These are phyloP conservation scores for Bryoglossum gracile DNA, from an alignment of 495 filamentous ascomycete genomes.

Conservation along the genomic window DNA sequence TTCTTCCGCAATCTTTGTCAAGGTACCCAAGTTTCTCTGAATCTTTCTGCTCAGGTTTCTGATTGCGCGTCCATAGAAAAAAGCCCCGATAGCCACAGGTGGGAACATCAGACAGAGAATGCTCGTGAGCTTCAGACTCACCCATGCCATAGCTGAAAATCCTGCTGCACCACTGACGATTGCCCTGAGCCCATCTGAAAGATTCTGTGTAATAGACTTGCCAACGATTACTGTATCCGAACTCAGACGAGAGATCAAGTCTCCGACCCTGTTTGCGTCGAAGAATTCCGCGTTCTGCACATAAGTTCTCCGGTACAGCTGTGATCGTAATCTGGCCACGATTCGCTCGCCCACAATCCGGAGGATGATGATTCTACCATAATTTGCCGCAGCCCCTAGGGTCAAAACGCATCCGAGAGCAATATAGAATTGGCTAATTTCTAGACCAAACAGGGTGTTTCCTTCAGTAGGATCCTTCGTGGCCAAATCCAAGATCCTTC, in stretches of 20 bases:
- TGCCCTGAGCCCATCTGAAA: slow-evolving; percentile 87
- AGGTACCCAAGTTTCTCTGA: slow-evolving; percentile 81
- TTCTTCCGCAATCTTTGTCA: slow-evolving; percentile 97
- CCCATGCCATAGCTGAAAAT: slow-evolving; percentile 84
- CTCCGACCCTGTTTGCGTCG: slow-evolving; percentile 93
- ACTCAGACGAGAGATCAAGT: slow-evolving; percentile 88
- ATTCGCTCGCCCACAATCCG: slow-evolving; percentile 94
- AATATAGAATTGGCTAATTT: slow-evolving; percentile 68
- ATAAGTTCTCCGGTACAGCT: slow-evolving; percentile 84
- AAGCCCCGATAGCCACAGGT: slow-evolving; percentile 82
- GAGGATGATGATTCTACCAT: slow-evolving; percentile 85
- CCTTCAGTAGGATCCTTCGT: slow-evolving; percentile 49
- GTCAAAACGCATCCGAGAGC: slow-evolving; percentile 62
- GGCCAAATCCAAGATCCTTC: slow-evolving; percentile 86
- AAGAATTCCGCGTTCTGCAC: slow-evolving; percentile 98
- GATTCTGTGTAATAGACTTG: slow-evolving; percentile 96
- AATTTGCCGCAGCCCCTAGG: slow-evolving; percentile 78
- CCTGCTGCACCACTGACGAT: slow-evolving; percentile 84
- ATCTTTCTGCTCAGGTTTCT: slow-evolving; percentile 83
- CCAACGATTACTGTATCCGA: slow-evolving; percentile 96
- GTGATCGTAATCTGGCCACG: slow-evolving; percentile 79
- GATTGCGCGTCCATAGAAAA: slow-evolving; percentile 83
- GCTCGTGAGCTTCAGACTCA: slow-evolving; percentile 83
- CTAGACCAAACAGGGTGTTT: slow-evolving; percentile 62
- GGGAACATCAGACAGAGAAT: slow-evolving; percentile 82